Conservation (phyloP, 73 alveolate species). For the Symbiodinium pilosum region DNA sequence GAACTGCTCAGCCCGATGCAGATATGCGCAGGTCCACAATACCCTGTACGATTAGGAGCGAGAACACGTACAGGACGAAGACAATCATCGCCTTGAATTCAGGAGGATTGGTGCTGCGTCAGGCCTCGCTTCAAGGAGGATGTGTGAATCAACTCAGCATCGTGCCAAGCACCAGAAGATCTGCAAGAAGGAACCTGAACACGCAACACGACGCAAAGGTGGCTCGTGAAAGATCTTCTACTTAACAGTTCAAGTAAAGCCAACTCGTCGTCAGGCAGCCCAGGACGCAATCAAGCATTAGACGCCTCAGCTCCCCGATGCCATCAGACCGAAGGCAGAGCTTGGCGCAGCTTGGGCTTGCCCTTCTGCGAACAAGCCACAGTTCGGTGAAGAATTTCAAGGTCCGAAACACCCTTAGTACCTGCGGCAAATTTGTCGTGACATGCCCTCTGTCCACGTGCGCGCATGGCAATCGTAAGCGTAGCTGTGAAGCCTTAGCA, state of each 20-base stretch:
- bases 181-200: slow-evolving; percentile 75
- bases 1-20: neutral
- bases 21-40: slow-evolving; percentile 37
- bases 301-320: slow-evolving; percentile 17
- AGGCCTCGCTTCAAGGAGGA: too few species aligned
- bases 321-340: too few species aligned
- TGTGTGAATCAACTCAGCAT: neutral
- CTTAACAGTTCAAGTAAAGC: neutral
- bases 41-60: slow-evolving; percentile 79
- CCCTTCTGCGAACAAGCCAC: neutral
- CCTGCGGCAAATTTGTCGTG: neutral
- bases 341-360: neutral
- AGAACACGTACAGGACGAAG: slow-evolving; percentile 82
- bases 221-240: too few species aligned
- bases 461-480: neutral
- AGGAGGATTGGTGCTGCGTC: neutral
- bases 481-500: slow-evolving; percentile 53
- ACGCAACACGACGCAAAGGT: neutral
- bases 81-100: slow-evolving; percentile 53
- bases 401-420: slow-evolving; percentile 66
- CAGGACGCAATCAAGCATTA: slow-evolving; percentile 76
- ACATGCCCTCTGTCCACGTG: neutral
- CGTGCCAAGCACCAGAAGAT: slow-evolving; percentile 58
- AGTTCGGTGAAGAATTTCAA: slow-evolving; percentile 73
- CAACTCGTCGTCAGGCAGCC: neutral